These are phyloP conservation scores for Petasospora rhodanensis DNA, from an alignment of 1,139 yeast genomes.

Conservation along the genomic window DNA sequence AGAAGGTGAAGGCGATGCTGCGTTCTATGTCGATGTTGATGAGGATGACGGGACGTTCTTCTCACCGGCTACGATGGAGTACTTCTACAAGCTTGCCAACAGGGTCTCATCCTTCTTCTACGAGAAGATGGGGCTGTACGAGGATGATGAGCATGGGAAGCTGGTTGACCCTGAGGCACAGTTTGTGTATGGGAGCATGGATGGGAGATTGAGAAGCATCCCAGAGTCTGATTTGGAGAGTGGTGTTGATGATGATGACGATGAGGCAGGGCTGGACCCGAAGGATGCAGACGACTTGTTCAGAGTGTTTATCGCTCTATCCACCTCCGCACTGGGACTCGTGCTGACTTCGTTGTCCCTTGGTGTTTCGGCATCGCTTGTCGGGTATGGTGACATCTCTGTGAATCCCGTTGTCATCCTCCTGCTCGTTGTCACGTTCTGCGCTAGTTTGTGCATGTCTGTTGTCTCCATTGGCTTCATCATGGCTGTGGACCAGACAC, in stretches of 20 bases:
- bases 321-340: slow-evolving; percentile 16
- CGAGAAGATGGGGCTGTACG: slow-evolving; percentile 13
- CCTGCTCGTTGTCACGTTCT: slow-evolving; percentile 15
- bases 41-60: slow-evolving; percentile 31
- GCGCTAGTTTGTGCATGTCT: slow-evolving; percentile 18
- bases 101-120: slow-evolving; percentile 11
- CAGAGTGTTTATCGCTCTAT: slow-evolving; percentile 17
- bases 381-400: slow-evolving; percentile 14
- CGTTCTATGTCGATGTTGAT: slow-evolving; percentile 30
- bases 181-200: slow-evolving; percentile 6
- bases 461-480: slow-evolving; percentile 19
- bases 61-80: slow-evolving; percentile 33
- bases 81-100: slow-evolving; percentile 24
- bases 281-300: slow-evolving; percentile 17
- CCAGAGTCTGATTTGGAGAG: slow-evolving; percentile 1
- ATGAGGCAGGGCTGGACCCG: slow-evolving; percentile 6
- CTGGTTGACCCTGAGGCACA: slow-evolving; percentile 1
- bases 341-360: slow-evolving; percentile 19
- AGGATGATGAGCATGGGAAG: slow-evolving; percentile 4
- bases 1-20: slow-evolving; percentile 35
- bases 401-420: slow-evolving; percentile 17
- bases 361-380: slow-evolving; percentile 17
- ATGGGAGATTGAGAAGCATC: slow-evolving; percentile 1
- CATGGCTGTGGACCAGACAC: slow-evolving; percentile 18
- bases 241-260: slow-evolving; percentile 15